Evolutionary conservation across 1,284 basidiomycete species (phyloP), one percentile per base, ranked within the genome.

Genomic region (Cryptococcus sp.): DNA sequence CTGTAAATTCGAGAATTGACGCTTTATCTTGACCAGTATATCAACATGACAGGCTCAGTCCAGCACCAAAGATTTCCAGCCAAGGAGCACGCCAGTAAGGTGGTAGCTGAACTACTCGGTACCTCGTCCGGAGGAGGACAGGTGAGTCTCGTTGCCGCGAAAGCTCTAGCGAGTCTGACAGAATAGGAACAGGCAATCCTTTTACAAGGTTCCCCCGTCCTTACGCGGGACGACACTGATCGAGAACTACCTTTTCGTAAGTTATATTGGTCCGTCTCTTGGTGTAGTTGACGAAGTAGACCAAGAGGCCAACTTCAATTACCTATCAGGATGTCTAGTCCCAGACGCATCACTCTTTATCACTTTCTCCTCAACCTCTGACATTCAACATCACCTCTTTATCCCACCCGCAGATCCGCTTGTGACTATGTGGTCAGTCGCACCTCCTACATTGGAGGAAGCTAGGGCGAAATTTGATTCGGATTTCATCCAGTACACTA

Each of bases 261-360:
- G 78, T n/a, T n/a, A n/a, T n/a, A n/a, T n/a, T n/a, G n/a, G n/a
- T n/a, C n/a, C n/a, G n/a, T n/a, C n/a, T n/a, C n/a, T n/a, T n/a
- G n/a, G n/a, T n/a, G n/a, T n/a, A n/a, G n/a, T 39, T 48, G 16
- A 18, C 52, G 24, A 51, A 16, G 18, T 60, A 75, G 62, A 69
- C 34, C 72, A 84, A 76, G 89, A 92, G 76, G 86, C 85, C 62
- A 93, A 93, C 75, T 94, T 93, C 72, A 86, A 82, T 76, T 93
- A 91, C 69, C 78, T 93, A 4, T 82, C 88, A 0, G 89, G 88
- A 54, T 89, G 86, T 74, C 77, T 79, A 43, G 80, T 90, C 1
- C 86, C 88, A 18, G 72, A 70, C 0, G 84, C 87, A 1, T 83
- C 82, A 53, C 72, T 91, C 9, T 73, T 91, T n/a, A 70, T 87